Evolutionary conservation across 2,329 filamentous ascomycete species (phyloP).

Genomic region (Ceratocystiopsis sp.): DNA sequence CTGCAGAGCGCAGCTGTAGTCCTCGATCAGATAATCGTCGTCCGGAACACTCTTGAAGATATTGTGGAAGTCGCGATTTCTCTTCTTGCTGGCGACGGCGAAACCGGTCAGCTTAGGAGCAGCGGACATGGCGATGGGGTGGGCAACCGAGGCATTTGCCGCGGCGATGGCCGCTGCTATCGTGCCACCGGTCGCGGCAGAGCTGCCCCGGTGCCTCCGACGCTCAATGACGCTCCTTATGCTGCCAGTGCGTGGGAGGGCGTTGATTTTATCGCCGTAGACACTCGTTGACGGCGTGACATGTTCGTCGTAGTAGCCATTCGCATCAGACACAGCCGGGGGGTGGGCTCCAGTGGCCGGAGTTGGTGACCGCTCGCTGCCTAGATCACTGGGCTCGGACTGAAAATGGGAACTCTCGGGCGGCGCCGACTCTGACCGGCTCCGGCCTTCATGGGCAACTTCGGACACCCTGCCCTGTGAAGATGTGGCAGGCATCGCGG

Average conservation of each 20-base stretch:
- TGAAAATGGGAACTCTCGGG: constrained; percentile 18
- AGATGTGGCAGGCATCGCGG: constrained; percentile 11
- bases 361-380: no score
- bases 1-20: constrained; percentile 93
- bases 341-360: no score
- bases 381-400: not conserved
- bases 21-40: constrained; percentile 94
- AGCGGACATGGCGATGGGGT: constrained; percentile 38
- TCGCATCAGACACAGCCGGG: constrained; percentile 29
- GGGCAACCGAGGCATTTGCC: constrained; percentile 52
- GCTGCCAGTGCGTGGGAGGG: constrained; percentile 46
- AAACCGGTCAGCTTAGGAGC: constrained; percentile 79
- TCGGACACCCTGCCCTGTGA: constrained; percentile 25
- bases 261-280: constrained; percentile 39
- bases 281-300: constrained; percentile 50
- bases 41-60: constrained; percentile 94
- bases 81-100: constrained; percentile 86
- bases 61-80: constrained; percentile 87
- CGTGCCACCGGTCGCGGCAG: constrained; percentile 44
- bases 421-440: constrained; percentile 42
- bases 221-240: constrained; percentile 41
- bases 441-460: constrained; percentile 22
- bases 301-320: constrained; percentile 32
- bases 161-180: constrained; percentile 57
- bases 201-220: constrained; percentile 69